Percentiles rank a stretch among this genome's conserved stretches.
Conservation (phyloP, 2,329 filamentous ascomycete species). For the Plenodomus biglobosus region DNA sequence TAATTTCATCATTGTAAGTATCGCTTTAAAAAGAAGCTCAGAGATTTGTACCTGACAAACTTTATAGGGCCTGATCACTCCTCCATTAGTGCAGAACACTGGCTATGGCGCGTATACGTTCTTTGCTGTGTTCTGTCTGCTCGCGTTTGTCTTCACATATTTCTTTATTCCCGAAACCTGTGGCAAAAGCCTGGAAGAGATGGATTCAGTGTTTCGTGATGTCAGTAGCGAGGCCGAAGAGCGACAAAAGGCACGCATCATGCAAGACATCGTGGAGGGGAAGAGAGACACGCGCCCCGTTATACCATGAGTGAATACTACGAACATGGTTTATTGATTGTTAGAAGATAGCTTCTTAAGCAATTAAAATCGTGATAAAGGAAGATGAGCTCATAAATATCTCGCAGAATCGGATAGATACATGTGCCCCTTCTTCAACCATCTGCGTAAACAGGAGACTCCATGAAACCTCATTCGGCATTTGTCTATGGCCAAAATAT, state of each 20-base stretch:
- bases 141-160: conserved; percentile 40
- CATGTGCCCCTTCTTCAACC: too few relatives aligned
- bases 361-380: background rate
- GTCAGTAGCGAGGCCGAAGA: conserved; percentile 41
- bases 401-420: background rate
- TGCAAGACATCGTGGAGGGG: conserved; percentile 32
- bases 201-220: conserved; percentile 44
- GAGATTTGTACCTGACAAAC: conserved; percentile 45
- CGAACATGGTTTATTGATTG: background rate
- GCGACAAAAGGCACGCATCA: conserved; percentile 34
- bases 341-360: background rate
- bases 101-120: conserved; percentile 49
- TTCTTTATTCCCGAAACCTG: conserved; percentile 42
- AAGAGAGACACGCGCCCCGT: conserved; percentile 7
- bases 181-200: conserved; percentile 40
- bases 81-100: conserved; percentile 62
- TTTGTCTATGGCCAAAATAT: too few relatives aligned
- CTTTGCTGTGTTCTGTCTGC: conserved; percentile 42
- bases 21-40: background rate
- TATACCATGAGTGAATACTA: background rate
- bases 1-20: conserved; percentile 60
- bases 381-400: background rate
- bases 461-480: too few relatives aligned
- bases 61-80: conserved; percentile 61
- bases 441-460: too few relatives aligned